Evolutionary conservation across 768 basidiomycete genomes (phyloP).

Genomic region (Lactifluus subvellereus): DNA sequence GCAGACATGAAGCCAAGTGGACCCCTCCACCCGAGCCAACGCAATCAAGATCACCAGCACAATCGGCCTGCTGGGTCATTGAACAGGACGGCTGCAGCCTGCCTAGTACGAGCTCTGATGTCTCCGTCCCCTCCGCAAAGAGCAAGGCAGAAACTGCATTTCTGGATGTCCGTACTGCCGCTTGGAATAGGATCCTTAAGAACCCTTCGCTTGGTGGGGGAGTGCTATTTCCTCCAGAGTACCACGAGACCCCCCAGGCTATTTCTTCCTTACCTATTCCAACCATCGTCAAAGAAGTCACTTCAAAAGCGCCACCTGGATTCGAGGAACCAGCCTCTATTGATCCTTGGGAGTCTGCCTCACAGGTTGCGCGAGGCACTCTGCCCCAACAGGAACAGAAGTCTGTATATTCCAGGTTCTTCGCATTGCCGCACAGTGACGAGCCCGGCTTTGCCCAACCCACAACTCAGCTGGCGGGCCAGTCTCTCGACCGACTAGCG

Average conservation of each 20-base stretch:
- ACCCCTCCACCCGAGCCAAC: background rate
- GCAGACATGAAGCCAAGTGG: background rate
- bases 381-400: background rate
- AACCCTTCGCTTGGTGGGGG: background rate
- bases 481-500: background rate
- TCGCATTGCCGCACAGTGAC: conserved; percentile 3
- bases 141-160: conserved; percentile 32
- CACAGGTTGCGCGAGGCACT: conserved; percentile 33
- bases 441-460: background rate
- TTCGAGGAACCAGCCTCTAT: conserved; percentile 29
- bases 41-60: background rate
- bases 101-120: conserved; percentile 20
- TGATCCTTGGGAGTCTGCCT: conserved; percentile 52
- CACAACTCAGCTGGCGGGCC: background rate
- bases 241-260: background rate
- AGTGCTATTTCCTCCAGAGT: background rate
- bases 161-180: conserved; percentile 32
- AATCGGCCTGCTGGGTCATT: conserved; percentile 53
- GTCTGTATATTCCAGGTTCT: conserved; percentile 1
- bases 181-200: conserved; percentile 26
- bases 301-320: background rate
- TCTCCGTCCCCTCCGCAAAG: background rate
- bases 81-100: conserved; percentile 34
- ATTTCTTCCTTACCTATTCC: background rate
- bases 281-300: background rate